Percentiles rank a stretch among this genome's conserved stretches.
Evolutionary conservation across 805 yeast species (phyloP).

Genomic region (Brettanomyces sp.): DNA sequence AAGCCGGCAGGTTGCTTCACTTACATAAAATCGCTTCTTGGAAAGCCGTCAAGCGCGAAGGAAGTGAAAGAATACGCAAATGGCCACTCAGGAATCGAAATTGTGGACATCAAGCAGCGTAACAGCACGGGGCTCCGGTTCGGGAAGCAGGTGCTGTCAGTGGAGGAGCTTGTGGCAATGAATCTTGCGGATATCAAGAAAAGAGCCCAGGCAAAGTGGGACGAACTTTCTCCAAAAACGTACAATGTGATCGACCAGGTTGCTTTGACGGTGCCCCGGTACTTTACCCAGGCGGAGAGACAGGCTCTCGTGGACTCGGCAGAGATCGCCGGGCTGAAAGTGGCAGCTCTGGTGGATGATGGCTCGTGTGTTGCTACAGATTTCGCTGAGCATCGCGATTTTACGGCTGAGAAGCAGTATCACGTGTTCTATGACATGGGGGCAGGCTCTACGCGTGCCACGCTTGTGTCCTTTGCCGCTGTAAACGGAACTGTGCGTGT

Average conservation of each 20-base stretch:
- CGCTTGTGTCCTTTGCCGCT: slow-evolving; percentile 59
- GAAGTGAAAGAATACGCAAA: slow-evolving; percentile 37
- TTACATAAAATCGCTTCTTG: slow-evolving; percentile 64
- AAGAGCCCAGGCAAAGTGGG: slow-evolving; percentile 57
- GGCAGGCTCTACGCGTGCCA: slow-evolving; percentile 82
- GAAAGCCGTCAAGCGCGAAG: slow-evolving; percentile 42
- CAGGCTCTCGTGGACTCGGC: slow-evolving; percentile 65
- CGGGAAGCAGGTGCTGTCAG: slow-evolving; percentile 23
- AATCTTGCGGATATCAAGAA: slow-evolving; percentile 50
- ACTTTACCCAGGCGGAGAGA: slow-evolving; percentile 55
- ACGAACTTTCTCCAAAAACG: slow-evolving; percentile 41
- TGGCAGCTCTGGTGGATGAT: slow-evolving; percentile 71
- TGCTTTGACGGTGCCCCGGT: slow-evolving; percentile 73
- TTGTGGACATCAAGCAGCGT: slow-evolving; percentile 33
- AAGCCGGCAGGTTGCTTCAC: slow-evolving; percentile 63
- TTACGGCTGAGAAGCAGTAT: slow-evolving; percentile 38
- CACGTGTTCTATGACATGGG: slow-evolving; percentile 86
- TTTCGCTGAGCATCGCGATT: slow-evolving; percentile 47
- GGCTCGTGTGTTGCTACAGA: slow-evolving; percentile 88
- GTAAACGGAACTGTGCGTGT: slow-evolving; percentile 33
- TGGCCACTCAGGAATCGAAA: slow-evolving; percentile 52
- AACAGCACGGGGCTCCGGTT: slow-evolving; percentile 43
- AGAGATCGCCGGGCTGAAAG: slow-evolving; percentile 54
- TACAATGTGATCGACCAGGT: slow-evolving; percentile 48
- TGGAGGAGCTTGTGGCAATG: slow-evolving; percentile 87